A percentile compares a stretch with the other conserved stretches of the same genome.
phyloP scores from a whole-genome alignment of 306 rosid species.

The Arachis stenosperma region DNA sequence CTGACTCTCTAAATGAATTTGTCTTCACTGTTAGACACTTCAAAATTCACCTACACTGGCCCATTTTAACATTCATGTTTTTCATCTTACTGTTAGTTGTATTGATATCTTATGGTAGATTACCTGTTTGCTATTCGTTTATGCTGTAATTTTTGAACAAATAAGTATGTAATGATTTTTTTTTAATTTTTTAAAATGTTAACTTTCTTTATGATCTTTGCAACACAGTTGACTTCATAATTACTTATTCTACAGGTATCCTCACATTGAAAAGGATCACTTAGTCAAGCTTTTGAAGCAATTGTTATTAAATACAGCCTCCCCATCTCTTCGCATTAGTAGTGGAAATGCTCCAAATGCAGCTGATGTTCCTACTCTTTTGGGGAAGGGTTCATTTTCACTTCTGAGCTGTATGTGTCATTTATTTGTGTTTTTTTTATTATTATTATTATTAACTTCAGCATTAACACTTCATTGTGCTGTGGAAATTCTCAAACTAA shows the following conservation, averaged over 20 bases:
- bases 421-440: constrained; percentile 33
- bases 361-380: constrained; percentile 94
- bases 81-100: constrained; percentile 27
- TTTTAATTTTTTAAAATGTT: neutral
- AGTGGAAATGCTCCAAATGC: constrained; percentile 84
- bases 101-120: constrained; percentile 6
- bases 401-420: constrained; percentile 75
- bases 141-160: constrained; percentile 24
- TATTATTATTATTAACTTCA: constrained; percentile 4
- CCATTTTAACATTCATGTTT: constrained; percentile 33
- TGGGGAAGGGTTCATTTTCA: constrained; percentile 89
- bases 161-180: constrained; percentile 27
- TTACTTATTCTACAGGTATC: constrained; percentile 64
- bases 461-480: constrained; percentile 11
- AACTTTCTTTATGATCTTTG: constrained; percentile 22
- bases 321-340: constrained; percentile 58
- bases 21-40: constrained; percentile 30
- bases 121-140: constrained; percentile 21
- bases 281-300: constrained; percentile 93
- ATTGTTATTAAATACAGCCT: constrained; percentile 59
- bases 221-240: constrained; percentile 28
- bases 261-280: constrained; percentile 88
- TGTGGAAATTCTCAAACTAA: constrained; percentile 5
- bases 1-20: neutral
- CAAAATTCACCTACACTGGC: neutral